Base-by-base conservation (phyloP, 768 basidiomycete species). In the Pisolithus sp. region DNA sequence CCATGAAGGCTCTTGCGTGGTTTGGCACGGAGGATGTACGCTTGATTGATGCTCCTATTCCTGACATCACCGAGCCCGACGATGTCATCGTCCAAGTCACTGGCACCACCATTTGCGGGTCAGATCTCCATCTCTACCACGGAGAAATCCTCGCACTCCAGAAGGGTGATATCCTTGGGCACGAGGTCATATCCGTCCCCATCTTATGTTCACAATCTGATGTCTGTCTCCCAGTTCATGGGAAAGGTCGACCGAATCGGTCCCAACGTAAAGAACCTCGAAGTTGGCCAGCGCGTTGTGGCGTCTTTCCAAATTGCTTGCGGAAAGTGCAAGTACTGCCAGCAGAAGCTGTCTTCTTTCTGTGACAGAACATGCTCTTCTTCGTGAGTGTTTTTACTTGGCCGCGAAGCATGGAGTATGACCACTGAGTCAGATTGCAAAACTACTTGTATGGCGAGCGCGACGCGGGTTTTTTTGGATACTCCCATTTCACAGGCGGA, bases 281-380 rank as follows among this genome's bases (percentile, higher is more conserved):
- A 76, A 28, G 57, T 71, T 12, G 88, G 87, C 18, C 80, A 89
- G 59, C 78, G 86, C 21, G 86, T 89, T 49, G 87, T 89, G n/a
- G 77, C 80, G 0, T 82, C 81, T 2, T 89, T 89, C 79, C 85
- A 88, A 61, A 81, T 85, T 48, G 83, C 85, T 0, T 89, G 86
- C 58, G 85, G 87, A 2, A 74, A 77, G 46, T 88, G 86, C 67
- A 65, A 74, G 42, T 89, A 79, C 67, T 90, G 88, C 77, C 68
- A 86, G 66, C 66, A 88, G 65, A 86, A 85, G 58, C 71, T 85
- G 0, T 83, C 83, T 0, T 83, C 82, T 2, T 80, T 86, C 64
- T 91, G 88, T 62, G 82, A 88, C 52, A 67, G 72, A n/a, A 89
- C 85, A 8, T 86, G 87, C 66, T 74, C 76, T 46, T 82, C 82